Base-by-base conservation (phyloP, 768 basidiomycete genomes). In the Mycena galopus region DNA sequence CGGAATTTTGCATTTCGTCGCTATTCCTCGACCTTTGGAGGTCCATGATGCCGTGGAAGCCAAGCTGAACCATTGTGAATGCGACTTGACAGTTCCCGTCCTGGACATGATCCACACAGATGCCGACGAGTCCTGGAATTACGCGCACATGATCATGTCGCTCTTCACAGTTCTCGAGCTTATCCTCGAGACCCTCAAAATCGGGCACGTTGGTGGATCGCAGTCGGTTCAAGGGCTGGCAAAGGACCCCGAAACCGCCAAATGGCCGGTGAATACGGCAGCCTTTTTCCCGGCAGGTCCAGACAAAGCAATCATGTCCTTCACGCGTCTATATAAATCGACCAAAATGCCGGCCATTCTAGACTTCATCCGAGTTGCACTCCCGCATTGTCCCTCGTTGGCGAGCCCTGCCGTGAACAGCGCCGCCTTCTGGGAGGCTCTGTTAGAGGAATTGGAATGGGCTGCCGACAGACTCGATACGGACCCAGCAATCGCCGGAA, bases 281-380 rank as follows among this genome's bases (percentile, higher is more conserved):
- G 57, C 64, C 16, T 33, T 71, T 16, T 71, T 71, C 51, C 64
- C 70, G 5, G 57, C 58, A 17, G 70, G 70, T 16, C 47, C 50
- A 39, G 70, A 50, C 9, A 51, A 47, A 1, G 57, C 70, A 27
- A 59, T 66, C 9, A 11, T 55, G 9, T 65, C 64, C 17, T 66
- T 71, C 50, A 37, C 64, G 3, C 9, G 29, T 21, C 64, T 71
- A 6, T 71, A 53, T 30, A 27, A 37, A 0, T 12, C 60, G 14
- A 71, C 70, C 11, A 25, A 19, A 11, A 17, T 58, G 6, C 12
- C 37, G 17, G 9, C 35, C 27, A 66, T 71, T 17, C 70, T 71
- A 5, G 47, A 65, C 23, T 60, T 65, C 58, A 66, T 61, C 19
- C 21, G 37, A 11, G 14, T 35, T 17, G 12, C 33, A 1, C 64